Evolutionary conservation across 148 eudicot species (phyloP), one percentile per base, ranked within the genome.

Genomic region (Nepenthes gracilis): DNA sequence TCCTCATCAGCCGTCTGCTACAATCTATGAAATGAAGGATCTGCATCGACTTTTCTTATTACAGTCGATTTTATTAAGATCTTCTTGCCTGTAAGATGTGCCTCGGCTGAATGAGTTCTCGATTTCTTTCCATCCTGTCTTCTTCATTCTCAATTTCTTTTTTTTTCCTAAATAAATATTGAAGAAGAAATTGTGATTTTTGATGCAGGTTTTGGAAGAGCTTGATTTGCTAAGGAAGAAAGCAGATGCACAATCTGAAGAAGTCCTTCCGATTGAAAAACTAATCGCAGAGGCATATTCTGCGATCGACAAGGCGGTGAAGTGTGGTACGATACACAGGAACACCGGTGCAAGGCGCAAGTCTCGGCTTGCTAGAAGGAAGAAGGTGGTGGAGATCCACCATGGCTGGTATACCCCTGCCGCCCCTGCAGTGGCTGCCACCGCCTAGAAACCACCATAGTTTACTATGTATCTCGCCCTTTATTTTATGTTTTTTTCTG

Each of bases 331-430:
- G 2, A 63, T 87, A 67, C 97, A 91, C 77, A 71, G 83, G 60
- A 91, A 88, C 77, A 91, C 97, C 2, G 97, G 90, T 48, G 93
- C 96, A 12, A 67, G 80, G 56, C 78, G 97, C 60, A 91, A 91
- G 62, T 91, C 97, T 47, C 73, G 97, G 40, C 87, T 91, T 62
- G 96, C 97, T 45, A 77, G 97, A 58, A 83, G 76, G 65, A 91
- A 87, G 82, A 81, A 79, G 58, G 90, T 85, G 6, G 76, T 88
- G 12, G 88, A 80, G 73, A 91, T 91, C 64, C 85, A 83, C 66
- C 89, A 81, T 43, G 23, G 23, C 23, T 23, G 23, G 23, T 23
- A 23, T 23, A 23, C 23, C 95, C 95, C 14, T 87, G 97, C 97
- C 64, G 71, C 82, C 57, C 63, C 82, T 37, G 56, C 73, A 54